A percentile compares a stretch with the other conserved stretches of the same genome.
phyloP scores from a whole-genome alignment of 495 filamentous ascomycete species.

The Penicillium ochrochloron region DNA sequence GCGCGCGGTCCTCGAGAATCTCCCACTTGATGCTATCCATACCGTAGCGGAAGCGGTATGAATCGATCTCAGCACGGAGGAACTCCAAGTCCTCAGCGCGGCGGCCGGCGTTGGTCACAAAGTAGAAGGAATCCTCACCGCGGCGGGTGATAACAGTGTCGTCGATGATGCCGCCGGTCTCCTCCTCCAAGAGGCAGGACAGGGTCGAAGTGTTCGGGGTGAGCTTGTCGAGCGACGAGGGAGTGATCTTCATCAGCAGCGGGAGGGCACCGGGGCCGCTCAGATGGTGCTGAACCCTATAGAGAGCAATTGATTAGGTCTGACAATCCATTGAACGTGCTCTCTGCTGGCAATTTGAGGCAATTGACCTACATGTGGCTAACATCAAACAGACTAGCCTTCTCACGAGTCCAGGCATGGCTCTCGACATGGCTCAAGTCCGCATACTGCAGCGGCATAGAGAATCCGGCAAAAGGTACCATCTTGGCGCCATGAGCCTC shows the following conservation, averaged over 20 bases:
- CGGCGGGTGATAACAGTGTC: constrained; percentile 87
- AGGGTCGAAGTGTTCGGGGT: constrained; percentile 69
- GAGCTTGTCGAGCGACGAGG: constrained; percentile 64
- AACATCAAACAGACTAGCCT: constrained; percentile 88
- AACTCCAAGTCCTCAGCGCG: constrained; percentile 83
- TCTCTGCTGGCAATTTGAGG: background rate
- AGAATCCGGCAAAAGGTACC: constrained; percentile 93
- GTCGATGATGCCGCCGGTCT: constrained; percentile 89
- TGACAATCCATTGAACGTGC: background rate
- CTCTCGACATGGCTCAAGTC: constrained; percentile 75
- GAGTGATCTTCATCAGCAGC: constrained; percentile 82
- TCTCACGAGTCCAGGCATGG: constrained; percentile 84
- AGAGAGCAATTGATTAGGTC: constrained; percentile 18
- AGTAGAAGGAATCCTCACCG: constrained; percentile 72
- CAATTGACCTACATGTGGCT: constrained; percentile 55
- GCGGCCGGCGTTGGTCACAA: constrained; percentile 96
- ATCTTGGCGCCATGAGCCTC: constrained; percentile 82
- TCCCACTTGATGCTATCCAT: constrained; percentile 66
- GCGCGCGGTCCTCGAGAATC: constrained; percentile 66
- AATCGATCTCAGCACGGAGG: constrained; percentile 64
- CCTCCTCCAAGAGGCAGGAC: constrained; percentile 75
- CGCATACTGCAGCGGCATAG: constrained; percentile 89
- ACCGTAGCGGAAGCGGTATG: constrained; percentile 52
- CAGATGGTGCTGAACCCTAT: constrained; percentile 71
- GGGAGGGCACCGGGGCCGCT: constrained; percentile 75